Base-by-base conservation (phyloP, 192 early-diverging fungal species). In the Spizellomyces punctatus region DNA sequence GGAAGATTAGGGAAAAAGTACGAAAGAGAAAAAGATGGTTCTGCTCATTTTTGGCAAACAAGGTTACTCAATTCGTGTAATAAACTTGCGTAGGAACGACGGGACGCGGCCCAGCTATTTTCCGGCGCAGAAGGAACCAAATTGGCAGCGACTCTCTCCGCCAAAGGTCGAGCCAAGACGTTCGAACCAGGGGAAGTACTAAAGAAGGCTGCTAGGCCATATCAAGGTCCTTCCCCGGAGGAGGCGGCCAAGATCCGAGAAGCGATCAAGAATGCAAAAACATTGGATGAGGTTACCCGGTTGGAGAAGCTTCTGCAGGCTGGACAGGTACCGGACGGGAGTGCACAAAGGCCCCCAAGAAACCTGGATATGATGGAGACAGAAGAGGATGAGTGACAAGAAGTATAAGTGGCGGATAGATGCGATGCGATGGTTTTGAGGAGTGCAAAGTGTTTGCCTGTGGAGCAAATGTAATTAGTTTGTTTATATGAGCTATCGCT, bases 131-230 rank as follows among this genome's bases (percentile, higher is more conserved):
- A 88, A 48, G 94, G 92, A 17, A 81, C 76, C 43, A 79, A 79
- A 36, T 86, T 92, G 8, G 69, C 73, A 6, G 60, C 71, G 17
- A 58, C 66, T 36, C 57, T 81, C 6, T 85, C 88, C 42, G 73
- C 88, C 59, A 87, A 90, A 27, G 86, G 87, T 54, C 80, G 87
- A 43, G 93, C 91, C 43, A 16, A 41, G 17, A 93, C 93, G 8
- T 95, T 98, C 81, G 94, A 93, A 59, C 91, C 91, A 9, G 95
- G 93, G 47, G 92, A 95, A 67, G 90, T 86, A 2, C 6, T 73
- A 7, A 92, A 89, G 75, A 85, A 83, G 46, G 85, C 83, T 21
- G 58, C 83, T n/a, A 73, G 69, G 46, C 81, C 84, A 4, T 83
- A 78, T 50, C 73, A 88, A 63, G 87, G 86, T 42, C 81, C 88